phyloP scores from a whole-genome alignment of 179 eudicot genomes.

The Nepenthes alata region DNA sequence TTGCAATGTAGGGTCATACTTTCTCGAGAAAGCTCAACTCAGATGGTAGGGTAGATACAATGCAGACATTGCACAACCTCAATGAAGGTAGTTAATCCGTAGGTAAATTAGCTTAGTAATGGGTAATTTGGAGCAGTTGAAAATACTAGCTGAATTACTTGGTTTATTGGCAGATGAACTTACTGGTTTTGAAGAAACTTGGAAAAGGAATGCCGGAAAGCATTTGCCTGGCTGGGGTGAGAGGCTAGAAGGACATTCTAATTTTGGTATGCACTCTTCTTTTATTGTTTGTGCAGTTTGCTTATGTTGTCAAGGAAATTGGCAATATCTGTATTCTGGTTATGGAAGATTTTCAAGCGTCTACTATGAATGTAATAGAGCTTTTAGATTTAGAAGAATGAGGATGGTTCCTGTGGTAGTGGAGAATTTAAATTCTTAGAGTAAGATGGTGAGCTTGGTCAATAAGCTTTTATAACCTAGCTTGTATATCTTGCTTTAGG shows the following conservation, averaged over 20 bases:
- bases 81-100: slow-evolving; percentile 39
- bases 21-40: slow-evolving; percentile 68
- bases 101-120: not conserved
- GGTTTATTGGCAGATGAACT: slow-evolving; percentile 46
- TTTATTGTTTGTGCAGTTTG: not conserved
- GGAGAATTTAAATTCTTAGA: too few species aligned
- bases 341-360: not conserved
- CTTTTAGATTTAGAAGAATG: too few species aligned
- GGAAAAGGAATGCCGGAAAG: slow-evolving; percentile 65
- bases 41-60: slow-evolving; percentile 75
- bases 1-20: slow-evolving; percentile 55
- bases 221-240: slow-evolving; percentile 49
- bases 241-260: slow-evolving; percentile 26
- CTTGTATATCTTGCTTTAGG: too few species aligned
- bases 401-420: too few species aligned
- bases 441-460: too few species aligned
- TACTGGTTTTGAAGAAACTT: slow-evolving; percentile 60
- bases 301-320: not conserved
- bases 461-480: too few species aligned
- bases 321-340: not conserved
- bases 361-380: too few species aligned
- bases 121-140: not conserved
- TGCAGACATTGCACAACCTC: slow-evolving; percentile 71
- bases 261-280: slow-evolving; percentile 2
- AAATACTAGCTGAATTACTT: not conserved